Evolutionary conservation across 495 filamentous ascomycete species (phyloP), one percentile per base, ranked within the genome.

Genomic region (Apiosordaria backusii): DNA sequence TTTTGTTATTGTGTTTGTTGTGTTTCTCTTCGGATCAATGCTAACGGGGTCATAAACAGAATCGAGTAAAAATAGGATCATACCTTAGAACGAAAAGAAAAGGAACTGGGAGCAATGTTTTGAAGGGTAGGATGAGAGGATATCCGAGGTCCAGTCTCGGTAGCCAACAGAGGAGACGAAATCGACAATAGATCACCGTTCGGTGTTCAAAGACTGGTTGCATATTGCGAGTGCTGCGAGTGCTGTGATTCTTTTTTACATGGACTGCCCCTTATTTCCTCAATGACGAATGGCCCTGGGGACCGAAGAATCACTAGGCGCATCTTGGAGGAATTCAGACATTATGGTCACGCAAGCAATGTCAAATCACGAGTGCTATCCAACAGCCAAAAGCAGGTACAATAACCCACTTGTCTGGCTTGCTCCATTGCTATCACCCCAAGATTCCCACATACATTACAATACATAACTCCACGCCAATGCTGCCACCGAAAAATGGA

Each of bases 21-120:
- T 45, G 4, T 24, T 26, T 10, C 1, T 5, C 4, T 23, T 55
- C 21, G 52, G n/a, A 55, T 21, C 18, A 22, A 9, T 45, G 35
- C 35, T 45, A 45, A 45, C 35, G 35, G 16, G 35, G 16, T 13
- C 6, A 45, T 13, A 15, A 4, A 22, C 16, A 69, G 67, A 55
- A 59, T 69, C 53, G 67, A 69, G 52, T 69, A 63, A 52, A 16
- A 18, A 26, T 22, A 16, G 19, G 10, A 18, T 6, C 7, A 7
- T 24, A n/a, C 13, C 6, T 19, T 55, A n/a, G 22, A 55, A 15
- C 53, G 18, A 55, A 21, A 55, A 23, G 1, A 6, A 55, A 55
- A 24, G 4, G 9, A n/a, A 18, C 6, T 55, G 53, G n/a, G 21
- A 55, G 4, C 9, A 10, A 22, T 29, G 24, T 22, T 22, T 0